phyloP scores from a whole-genome alignment of 1,284 basidiomycete species.

The Lentinula novae-zelandiae region DNA sequence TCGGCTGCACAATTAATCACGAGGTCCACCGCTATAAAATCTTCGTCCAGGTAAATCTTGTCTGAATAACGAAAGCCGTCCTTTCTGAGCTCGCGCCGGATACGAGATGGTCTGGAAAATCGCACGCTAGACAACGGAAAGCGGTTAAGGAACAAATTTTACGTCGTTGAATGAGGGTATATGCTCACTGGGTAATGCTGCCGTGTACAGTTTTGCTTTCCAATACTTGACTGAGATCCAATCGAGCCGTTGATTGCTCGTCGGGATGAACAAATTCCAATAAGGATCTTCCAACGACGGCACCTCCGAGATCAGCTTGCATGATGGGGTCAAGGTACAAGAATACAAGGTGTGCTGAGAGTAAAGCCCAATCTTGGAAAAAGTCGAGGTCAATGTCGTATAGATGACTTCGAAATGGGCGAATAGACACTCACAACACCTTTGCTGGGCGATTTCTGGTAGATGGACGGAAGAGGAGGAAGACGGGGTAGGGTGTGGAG shows the following conservation, averaged over 20 bases:
- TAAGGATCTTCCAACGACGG: slow-evolving; percentile 73
- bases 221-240: slow-evolving; percentile 78
- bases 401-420: not conserved
- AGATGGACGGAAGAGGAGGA: not conserved
- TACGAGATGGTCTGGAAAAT: slow-evolving; percentile 66
- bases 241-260: slow-evolving; percentile 75
- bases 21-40: slow-evolving; percentile 89
- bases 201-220: slow-evolving; percentile 83
- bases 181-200: slow-evolving; percentile 79
- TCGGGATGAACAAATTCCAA: slow-evolving; percentile 89
- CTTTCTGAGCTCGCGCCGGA: slow-evolving; percentile 66
- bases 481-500: not conserved
- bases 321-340: slow-evolving; percentile 90
- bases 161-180: not conserved
- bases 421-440: slow-evolving; percentile 15
- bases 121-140: slow-evolving; percentile 51
- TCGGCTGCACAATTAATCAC: slow-evolving; percentile 95
- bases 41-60: slow-evolving; percentile 61
- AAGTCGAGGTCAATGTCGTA: too few species aligned
- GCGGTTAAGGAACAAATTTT: slow-evolving; percentile 12
- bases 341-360: slow-evolving; percentile 74
- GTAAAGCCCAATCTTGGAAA: slow-evolving; percentile 61
- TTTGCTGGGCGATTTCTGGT: slow-evolving; percentile 7
- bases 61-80: slow-evolving; percentile 64
- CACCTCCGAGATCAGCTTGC: slow-evolving; percentile 65